Evolutionary conservation across 192 early-diverging fungal species (phyloP), one percentile per base, ranked within the genome.

Genomic region (Backusella sp.): DNA sequence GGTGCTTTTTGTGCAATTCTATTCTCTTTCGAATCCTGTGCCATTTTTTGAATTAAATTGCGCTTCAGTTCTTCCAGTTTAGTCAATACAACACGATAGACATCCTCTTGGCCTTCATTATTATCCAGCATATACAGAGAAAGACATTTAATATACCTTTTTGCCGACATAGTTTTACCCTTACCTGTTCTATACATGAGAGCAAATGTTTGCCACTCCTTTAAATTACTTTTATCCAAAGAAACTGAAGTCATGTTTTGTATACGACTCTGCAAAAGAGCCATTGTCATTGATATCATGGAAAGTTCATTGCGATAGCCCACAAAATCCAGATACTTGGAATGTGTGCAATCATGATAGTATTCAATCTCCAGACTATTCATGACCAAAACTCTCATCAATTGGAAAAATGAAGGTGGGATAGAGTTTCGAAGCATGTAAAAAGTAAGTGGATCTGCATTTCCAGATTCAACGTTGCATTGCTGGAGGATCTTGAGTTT

Each of bases 341-440:
- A 11, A 19, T 49, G 69, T 5, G 72, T n/a, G 26, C 72, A 75
- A 11, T 52, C 11, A 6, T 34, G 9, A 9, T 70, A 72, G 21
- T 72, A 32, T 35, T 76, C 65, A 4, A 80, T 76, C 49, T 92
- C 91, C 1, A 72, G 72, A 12, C 77, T 76, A 53, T 86, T 92
- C 92, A 93, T 93, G n/a, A 84, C 86, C 83, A 92, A 79, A 0
- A 93, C 88, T 1, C 91, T 85, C 80, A 93, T 85, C 62, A 87
- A 80, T 59, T 84, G 37, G n/a, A 92, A 70, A 12, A 86, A 76
- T 26, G 76, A 80, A 26, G 62, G 30, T 6, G 92, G 86, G 56
- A 92, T 80, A 41, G 68, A 77, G 36, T 74, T 59, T 4, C 70
- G 73, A 8, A 82, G 80, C 23, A 93, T 82, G 66, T 83, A 90